These are phyloP conservation scores for Pachysolen tannophilus DNA, from an alignment of 805 yeast genomes.

Conservation along the genomic window DNA sequence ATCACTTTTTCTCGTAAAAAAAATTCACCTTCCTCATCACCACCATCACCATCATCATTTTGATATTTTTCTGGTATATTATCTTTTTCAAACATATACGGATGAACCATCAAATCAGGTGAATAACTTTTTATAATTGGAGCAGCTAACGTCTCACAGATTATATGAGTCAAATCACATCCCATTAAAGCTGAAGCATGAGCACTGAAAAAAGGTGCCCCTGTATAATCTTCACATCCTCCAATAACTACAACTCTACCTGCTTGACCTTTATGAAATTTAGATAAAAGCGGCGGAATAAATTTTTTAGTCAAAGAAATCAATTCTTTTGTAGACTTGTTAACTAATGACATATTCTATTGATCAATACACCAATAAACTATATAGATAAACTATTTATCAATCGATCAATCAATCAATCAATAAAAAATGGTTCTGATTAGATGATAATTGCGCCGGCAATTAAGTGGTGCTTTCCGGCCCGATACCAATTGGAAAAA, in stretches of 20 bases:
- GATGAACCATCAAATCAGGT: conserved; percentile 96
- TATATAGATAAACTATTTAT: too few relatives aligned
- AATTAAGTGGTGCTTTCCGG: too few relatives aligned
- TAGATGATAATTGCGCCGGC: too few relatives aligned
- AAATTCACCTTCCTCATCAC: conserved; percentile 15
- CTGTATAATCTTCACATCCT: conserved; percentile 93
- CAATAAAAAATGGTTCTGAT: too few relatives aligned
- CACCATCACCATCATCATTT: conserved; percentile 12
- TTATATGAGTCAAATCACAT: conserved; percentile 79
- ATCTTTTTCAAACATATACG: conserved; percentile 53
- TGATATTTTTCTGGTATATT: conserved; percentile 4
- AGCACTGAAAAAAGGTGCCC: conserved; percentile 91
- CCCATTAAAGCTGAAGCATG: conserved; percentile 81
- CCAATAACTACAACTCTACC: conserved; percentile 86
- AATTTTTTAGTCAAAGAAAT: conserved; percentile 42
- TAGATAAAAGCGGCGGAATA: conserved; percentile 68
- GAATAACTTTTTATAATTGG: conserved; percentile 78
- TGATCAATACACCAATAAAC: not conserved
- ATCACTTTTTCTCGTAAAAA: conserved; percentile 38
- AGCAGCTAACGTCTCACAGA: conserved; percentile 80
- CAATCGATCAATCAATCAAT: too few relatives aligned
- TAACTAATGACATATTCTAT: conserved; percentile 4
- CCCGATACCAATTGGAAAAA: too few relatives aligned
- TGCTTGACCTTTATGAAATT: conserved; percentile 84
- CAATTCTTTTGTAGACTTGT: conserved; percentile 25